Base-by-base conservation (phyloP, 192 early-diverging fungal species). In the Umbelopsis isabellina region DNA sequence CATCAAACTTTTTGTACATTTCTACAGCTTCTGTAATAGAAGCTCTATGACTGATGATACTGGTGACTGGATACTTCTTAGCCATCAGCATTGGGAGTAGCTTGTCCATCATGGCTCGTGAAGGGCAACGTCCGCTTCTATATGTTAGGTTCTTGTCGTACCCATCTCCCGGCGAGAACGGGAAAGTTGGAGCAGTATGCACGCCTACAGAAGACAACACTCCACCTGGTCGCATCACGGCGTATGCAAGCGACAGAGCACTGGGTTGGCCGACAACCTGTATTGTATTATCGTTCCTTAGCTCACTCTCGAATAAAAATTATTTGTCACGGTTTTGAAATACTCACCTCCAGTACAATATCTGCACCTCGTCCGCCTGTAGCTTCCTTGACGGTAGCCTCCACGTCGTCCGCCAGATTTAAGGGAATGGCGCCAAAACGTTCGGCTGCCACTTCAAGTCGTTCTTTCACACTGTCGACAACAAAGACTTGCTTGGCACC, bases 141-240 rank as follows among this genome's bases (percentile, higher is more conserved):
- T 82, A 83, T 16, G 82, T 83, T 25, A 86, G 47, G 49, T 88
- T 88, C 30, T 88, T 86, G 76, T 86, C 76, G 45, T 88, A 88
- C 23, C 79, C 80, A 49, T 81, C 71, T 35, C 77, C 77, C 21
- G 85, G 83, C 20, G 77, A 81, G 45, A 88, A 81, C 2, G 87
- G 85, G 68, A 85, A 86, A 12, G 74, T 78, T n/a, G 65, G 69
- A 52, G 76, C 69, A 33, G 80, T 81, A 41, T 88, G 81, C 4
- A 86, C 85, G 1, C 87, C 86, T 25, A 88, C 80, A 44, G 80
- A 82, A 4, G 86, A 85, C 4, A 88, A 58, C 2, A 83, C 79
- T n/a, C 86, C 86, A 33, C 76, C 81, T 1, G 82, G 69, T 15
- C 86, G 75, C 25, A 88, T 70, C 20, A 86, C 65, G 21, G 69